These are phyloP conservation scores for Aspergillus leporis DNA, from an alignment of 495 filamentous ascomycete genomes.

Conservation along the genomic window DNA sequence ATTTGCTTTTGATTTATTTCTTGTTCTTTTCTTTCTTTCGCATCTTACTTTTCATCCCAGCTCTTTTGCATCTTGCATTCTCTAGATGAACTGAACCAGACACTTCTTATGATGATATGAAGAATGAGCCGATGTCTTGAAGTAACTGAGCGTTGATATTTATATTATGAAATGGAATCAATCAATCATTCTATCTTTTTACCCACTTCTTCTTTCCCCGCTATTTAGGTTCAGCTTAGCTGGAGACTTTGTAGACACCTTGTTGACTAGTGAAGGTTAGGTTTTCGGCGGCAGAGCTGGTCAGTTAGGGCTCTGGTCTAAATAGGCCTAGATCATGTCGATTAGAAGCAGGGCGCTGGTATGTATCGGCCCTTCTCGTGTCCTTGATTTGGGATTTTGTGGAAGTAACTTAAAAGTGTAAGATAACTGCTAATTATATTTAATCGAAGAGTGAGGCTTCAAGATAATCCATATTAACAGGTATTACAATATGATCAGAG, in stretches of 20 bases:
- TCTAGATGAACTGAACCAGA: background rate
- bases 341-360: too few species aligned
- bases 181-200: background rate
- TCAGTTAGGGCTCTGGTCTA: too few species aligned
- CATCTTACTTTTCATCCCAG: background rate
- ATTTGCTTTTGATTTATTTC: background rate
- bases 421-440: too few species aligned
- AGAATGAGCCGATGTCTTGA: conserved; percentile 15
- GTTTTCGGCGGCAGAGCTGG: too few species aligned
- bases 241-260: too few species aligned
- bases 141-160: conserved; percentile 16
- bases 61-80: background rate
- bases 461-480: background rate
- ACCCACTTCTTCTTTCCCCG: background rate
- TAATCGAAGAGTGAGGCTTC: too few species aligned
- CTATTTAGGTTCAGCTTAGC: background rate
- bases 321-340: too few species aligned
- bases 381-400: too few species aligned
- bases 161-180: conserved; percentile 11
- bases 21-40: background rate
- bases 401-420: too few species aligned
- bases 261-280: too few species aligned
- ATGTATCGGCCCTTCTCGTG: too few species aligned
- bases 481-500: background rate
- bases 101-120: conserved; percentile 15